phyloP scores from a whole-genome alignment of 2,329 filamentous ascomycete species.

The Colletotrichum caudatum region DNA sequence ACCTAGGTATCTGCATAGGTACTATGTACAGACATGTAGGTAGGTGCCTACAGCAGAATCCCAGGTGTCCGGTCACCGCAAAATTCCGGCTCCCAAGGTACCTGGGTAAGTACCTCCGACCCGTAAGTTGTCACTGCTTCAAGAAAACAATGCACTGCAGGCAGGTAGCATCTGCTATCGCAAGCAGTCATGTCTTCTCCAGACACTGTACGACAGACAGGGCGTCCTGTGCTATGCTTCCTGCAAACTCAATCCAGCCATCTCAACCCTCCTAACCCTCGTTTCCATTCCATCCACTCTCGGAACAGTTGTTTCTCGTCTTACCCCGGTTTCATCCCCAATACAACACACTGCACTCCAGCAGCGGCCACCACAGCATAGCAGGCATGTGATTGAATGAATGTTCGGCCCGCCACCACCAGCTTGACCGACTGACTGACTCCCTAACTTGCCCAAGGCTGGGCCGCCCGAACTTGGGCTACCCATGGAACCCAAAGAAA shows the following conservation, averaged over 20 bases:
- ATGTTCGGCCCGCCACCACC: background rate
- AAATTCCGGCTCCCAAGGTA: background rate
- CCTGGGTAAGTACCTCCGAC: background rate
- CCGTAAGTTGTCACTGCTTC: conserved; percentile 1
- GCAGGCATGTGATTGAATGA: conserved; percentile 33
- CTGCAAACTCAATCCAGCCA: conserved; percentile 29
- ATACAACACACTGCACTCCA: background rate
- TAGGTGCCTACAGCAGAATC: conserved; percentile 6
- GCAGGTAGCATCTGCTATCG: no score
- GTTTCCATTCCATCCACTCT: conserved; percentile 8
- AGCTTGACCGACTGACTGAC: conserved; percentile 11
- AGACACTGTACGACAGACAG: conserved; percentile 5
- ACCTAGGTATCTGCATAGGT: no score
- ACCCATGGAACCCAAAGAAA: conserved; percentile 18
- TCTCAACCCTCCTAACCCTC: conserved; percentile 1
- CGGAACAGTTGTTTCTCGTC: conserved; percentile 11
- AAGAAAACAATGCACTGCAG: no score
- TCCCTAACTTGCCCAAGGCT: conserved; percentile 4
- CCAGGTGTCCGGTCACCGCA: conserved; percentile 13
- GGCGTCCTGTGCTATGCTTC: conserved; percentile 5
- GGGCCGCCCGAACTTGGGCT: conserved; percentile 3
- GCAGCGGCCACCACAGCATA: background rate
- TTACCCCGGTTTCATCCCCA: conserved; percentile 10
- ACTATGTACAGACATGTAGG: background rate
- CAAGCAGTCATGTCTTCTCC: background rate